Percentiles rank a stretch among this genome's conserved stretches.
Conservation (phyloP, 2,329 filamentous ascomycete species). For the Fusarium mexicanum region DNA sequence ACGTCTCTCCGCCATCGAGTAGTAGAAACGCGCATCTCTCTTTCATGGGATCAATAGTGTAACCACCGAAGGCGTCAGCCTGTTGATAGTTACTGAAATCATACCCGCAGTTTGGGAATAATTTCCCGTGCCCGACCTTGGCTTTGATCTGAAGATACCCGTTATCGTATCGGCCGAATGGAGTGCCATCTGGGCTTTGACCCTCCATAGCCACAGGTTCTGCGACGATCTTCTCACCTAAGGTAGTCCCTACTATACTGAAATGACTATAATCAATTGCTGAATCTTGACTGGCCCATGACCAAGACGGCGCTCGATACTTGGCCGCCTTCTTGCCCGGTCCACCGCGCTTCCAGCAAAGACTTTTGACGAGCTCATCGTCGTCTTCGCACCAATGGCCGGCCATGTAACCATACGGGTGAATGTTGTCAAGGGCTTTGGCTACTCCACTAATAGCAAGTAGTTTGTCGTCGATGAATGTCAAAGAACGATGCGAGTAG, state of each 20-base stretch:
- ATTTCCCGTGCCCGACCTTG: not conserved
- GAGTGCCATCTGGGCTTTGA: not conserved
- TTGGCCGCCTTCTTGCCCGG: not conserved
- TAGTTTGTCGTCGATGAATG: not conserved
- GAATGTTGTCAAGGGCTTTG: not conserved
- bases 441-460: not conserved
- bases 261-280: not conserved
- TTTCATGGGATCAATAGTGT: not conserved
- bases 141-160: conserved; percentile 1
- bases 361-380: not conserved
- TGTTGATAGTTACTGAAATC: not conserved
- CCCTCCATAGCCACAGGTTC: not conserved
- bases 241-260: not conserved
- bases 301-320: conserved; percentile 4
- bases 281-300: conserved; percentile 10
- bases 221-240: not conserved
- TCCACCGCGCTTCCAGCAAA: not conserved
- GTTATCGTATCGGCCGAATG: not conserved
- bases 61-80: rapidly evolving
- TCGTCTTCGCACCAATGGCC: conserved; percentile 4
- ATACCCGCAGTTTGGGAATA: not conserved
- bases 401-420: not conserved
- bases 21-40: not conserved
- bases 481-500: not conserved
- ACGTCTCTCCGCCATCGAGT: not conserved